Conservation (phyloP, 164 flowering plant genomes). For the Buxus sempervirens region DNA sequence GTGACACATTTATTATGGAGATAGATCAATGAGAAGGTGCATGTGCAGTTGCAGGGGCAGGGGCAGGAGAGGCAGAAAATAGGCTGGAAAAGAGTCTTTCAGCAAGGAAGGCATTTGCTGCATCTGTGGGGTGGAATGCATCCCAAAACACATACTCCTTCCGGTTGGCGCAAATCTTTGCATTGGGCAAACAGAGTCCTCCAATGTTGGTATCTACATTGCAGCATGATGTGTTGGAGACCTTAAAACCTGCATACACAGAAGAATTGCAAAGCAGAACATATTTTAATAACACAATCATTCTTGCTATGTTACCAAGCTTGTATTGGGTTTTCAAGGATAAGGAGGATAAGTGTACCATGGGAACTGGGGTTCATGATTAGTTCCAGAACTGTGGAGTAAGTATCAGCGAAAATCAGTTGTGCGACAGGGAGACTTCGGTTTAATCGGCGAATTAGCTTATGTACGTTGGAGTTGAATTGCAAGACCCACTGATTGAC, state of each 20-base stretch:
- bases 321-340: no score
- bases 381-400: slow-evolving; percentile 47
- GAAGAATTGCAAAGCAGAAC: not conserved
- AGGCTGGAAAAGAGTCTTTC: slow-evolving; percentile 41
- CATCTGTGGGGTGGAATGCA: slow-evolving; percentile 83
- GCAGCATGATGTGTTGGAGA: slow-evolving; percentile 74
- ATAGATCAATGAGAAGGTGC: not conserved
- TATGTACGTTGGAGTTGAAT: slow-evolving; percentile 50
- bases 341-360: slow-evolving; percentile 29
- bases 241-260: slow-evolving; percentile 53
- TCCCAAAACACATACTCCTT: slow-evolving; percentile 81
- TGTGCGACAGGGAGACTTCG: slow-evolving; percentile 37
- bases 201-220: slow-evolving; percentile 64
- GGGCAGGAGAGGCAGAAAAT: slow-evolving; percentile 27
- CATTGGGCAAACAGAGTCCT: slow-evolving; percentile 68
- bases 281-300: no score
- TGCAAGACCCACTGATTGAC: slow-evolving; percentile 52
- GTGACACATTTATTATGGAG: not conserved
- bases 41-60: slow-evolving; percentile 3
- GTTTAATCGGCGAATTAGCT: slow-evolving; percentile 34
- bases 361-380: slow-evolving; percentile 48
- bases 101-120: slow-evolving; percentile 69
- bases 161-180: slow-evolving; percentile 59
- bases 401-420: slow-evolving; percentile 55
- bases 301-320: no score